Percentiles rank a stretch among this genome's conserved stretches.
phyloP scores from a whole-genome alignment of 345 rosid genomes.

The Lagerstroemia speciosa region DNA sequence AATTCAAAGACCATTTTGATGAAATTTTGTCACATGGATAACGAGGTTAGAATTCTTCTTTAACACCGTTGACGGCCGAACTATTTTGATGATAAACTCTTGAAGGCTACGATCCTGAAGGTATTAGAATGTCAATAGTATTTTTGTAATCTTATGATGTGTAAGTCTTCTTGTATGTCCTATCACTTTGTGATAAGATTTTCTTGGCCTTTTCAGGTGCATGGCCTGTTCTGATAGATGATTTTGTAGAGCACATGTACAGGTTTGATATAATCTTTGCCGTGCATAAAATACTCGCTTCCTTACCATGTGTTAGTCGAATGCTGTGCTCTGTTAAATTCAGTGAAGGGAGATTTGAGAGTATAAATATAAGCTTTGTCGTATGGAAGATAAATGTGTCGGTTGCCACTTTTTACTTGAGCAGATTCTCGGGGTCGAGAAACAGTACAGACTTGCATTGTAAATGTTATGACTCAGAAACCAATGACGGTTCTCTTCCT shows the following conservation, averaged over 20 bases:
- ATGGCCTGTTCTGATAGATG: constrained; percentile 95
- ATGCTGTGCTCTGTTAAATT: neutral
- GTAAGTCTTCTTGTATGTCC: neutral
- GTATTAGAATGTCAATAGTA: constrained; percentile 28
- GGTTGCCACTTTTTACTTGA: neutral
- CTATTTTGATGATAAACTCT: too few relatives aligned
- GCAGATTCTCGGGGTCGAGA: constrained; percentile 54
- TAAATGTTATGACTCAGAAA: constrained; percentile 51
- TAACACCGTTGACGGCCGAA: too few relatives aligned
- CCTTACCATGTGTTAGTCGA: neutral
- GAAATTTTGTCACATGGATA: too few relatives aligned
- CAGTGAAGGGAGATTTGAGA: neutral
- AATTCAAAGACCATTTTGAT: too few relatives aligned
- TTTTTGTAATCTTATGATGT: neutral
- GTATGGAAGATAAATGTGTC: neutral
- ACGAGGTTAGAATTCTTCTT: too few relatives aligned
- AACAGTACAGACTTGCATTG: constrained; percentile 30
- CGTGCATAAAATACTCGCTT: neutral
- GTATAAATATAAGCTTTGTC: neutral
- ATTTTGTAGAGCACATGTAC: constrained; percentile 96
- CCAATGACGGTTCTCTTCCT: constrained; percentile 55
- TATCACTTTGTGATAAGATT: neutral
- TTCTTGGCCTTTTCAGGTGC: constrained; percentile 51
- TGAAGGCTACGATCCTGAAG: constrained; percentile 94
- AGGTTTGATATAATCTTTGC: constrained; percentile 38